Evolutionary conservation across 805 yeast genomes (phyloP), one percentile per base, ranked within the genome.

Genomic region (Candida sonorensis): DNA sequence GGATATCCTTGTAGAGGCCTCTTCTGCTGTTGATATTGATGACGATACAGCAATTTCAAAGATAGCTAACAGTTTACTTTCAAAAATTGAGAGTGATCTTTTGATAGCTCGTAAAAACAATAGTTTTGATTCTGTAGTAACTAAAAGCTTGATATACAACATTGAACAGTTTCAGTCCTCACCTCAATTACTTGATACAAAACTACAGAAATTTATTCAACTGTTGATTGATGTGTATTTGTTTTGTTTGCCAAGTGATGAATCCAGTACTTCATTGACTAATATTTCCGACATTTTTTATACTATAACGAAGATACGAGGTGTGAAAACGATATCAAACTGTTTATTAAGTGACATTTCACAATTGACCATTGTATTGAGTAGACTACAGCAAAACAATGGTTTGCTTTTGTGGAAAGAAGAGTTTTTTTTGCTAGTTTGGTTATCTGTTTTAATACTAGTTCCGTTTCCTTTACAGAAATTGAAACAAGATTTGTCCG

Each of bases 361-460:
- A 34, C 45, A 71, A 11, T 51, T 84, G 6, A 62, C 66, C 0
- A 36, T 42, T 3, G 51, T 72, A n/a, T 13, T 67, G 1, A 23
- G 31, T 4, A 37, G 44, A 14, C 35, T 68, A 9, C 12, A 12
- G 19, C 18, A 29, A 18, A 45, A 29, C 36, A 6, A 7, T 29
- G 32, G n/a, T n/a, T n/a, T 30, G 5, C 27, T 40, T 6, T n/a
- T 30, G 12, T 75, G 81, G 83, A 62, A 67, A 30, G 62, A 61
- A 19, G 49, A 58, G 22, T 77, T 61, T 35, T 54, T 78, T 9
- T 48, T 76, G 26, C 54, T 86, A 7, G 59, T 81, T 3, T 88
- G 95, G 95, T 63, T 85, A 8, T 68, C 80, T 0, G 73, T 79
- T 8, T 57, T 87, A 15, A 68, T 77, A 0, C 58, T 82, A n/a